Percentiles rank a stretch among this genome's conserved stretches.
Evolutionary conservation across 441 rosid species (phyloP).

Genomic region (Hura crepitans): DNA sequence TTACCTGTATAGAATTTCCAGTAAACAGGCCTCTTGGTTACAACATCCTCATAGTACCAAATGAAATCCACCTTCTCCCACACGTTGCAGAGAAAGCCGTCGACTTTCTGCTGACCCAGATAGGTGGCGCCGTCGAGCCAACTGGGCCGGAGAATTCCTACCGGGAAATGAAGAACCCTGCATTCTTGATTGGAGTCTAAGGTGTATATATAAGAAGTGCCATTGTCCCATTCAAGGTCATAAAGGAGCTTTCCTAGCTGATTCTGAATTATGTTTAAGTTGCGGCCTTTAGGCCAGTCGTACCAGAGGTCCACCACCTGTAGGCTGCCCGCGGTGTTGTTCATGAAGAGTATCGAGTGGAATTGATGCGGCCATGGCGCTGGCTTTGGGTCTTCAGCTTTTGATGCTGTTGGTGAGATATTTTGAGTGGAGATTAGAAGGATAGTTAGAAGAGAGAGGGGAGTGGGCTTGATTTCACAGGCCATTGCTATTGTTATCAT

Average conservation of each 20-base stretch:
- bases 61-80: conserved; percentile 83
- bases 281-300: conserved; percentile 75
- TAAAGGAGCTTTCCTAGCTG: conserved; percentile 59
- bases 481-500: conserved; percentile 8
- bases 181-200: conserved; percentile 45
- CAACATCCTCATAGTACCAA: conserved; percentile 69
- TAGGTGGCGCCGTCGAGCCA: conserved; percentile 77
- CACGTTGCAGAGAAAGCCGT: conserved; percentile 67
- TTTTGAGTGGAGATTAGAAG: background rate
- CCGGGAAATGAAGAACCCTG: conserved; percentile 41
- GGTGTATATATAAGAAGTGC: conserved; percentile 63
- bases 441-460: conserved; percentile 11
- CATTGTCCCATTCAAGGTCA: conserved; percentile 85
- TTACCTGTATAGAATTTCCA: conserved; percentile 70
- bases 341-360: conserved; percentile 68
- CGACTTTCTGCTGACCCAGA: conserved; percentile 50
- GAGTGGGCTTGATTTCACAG: background rate
- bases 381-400: conserved; percentile 47
- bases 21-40: conserved; percentile 62
- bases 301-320: conserved; percentile 76
- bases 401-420: conserved; percentile 14
- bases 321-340: conserved; percentile 49
- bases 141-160: conserved; percentile 61
- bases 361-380: conserved; percentile 69
- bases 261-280: conserved; percentile 63